Evolutionary conservation across 139 green algal genomes (phyloP), one percentile per base, ranked within the genome.

Genomic region (Picochlorum sp.): DNA sequence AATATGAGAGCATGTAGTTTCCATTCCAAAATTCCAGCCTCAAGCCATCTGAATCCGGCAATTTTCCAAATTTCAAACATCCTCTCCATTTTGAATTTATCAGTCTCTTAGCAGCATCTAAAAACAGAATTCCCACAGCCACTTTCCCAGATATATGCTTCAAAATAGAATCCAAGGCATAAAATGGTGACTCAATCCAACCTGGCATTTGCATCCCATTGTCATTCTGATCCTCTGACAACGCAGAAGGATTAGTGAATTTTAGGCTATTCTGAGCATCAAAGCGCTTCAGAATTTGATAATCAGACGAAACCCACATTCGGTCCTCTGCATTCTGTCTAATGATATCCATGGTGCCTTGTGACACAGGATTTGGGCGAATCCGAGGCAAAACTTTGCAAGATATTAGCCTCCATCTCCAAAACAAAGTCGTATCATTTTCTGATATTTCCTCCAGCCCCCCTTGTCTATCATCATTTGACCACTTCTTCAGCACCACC

Each of bases 291-390:
- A 73, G 58, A 47, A 59, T 49, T 57, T 73, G 32, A 18, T 60
- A 41, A 51, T 74, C 63, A 20, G 40, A 58, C 20, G 64, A 55
- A 5, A 29, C 39, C 68, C 68, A 76, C 68, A 76, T 76, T 43
- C 50, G 50, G 26, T 65, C 41, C 56, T 76, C 68, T 9, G 75
- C 24, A 33, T 68, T 55, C 26, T 55, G 65, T 39, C 59, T 47
- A 51, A 20, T 47, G 6, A 47, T 7, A 20, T 47, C 39, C 7
- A 47, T 16, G 22, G 39, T 47, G 18, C 39, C 39, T 25, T 16
- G 39, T 47, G 39, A 47, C 39, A 47, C 39, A 47, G 3, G 20
- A n/a, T 14, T 18, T n/a, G 10, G 7, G 22, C 22, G 20, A 47
- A 26, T 26, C 39, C 20, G 2, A 5, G 52, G 52, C 13, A 61